Conservation (phyloP, 257 asterid genomes). For the Primulina eburnea region DNA sequence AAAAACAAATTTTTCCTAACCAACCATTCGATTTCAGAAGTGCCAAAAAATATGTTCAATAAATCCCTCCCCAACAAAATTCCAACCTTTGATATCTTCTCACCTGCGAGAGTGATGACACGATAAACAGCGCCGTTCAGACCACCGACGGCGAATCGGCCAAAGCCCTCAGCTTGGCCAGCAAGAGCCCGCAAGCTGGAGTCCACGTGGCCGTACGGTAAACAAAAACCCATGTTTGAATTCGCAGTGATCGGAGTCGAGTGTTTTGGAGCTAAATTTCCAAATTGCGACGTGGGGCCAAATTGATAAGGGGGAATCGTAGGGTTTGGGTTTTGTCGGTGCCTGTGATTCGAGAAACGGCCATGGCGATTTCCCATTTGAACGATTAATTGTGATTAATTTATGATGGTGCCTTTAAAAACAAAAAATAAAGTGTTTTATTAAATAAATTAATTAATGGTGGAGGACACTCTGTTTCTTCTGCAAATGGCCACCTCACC, state of each 20-base stretch:
- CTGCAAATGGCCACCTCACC: too few relatives aligned
- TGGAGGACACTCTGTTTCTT: too few relatives aligned
- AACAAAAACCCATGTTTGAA: slow-evolving; percentile 31
- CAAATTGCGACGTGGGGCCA: background rate
- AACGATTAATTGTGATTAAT: too few relatives aligned
- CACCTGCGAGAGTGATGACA: slow-evolving; percentile 29
- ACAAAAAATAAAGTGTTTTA: too few relatives aligned
- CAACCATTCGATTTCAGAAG: too few relatives aligned
- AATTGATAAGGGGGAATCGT: slow-evolving; percentile 15
- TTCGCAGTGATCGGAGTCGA: slow-evolving; percentile 4
- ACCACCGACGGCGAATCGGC: slow-evolving; percentile 45
- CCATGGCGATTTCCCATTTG: slow-evolving; percentile 40
- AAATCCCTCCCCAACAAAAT: too few relatives aligned
- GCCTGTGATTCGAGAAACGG: slow-evolving; percentile 21
- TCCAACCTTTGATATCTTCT: background rate
- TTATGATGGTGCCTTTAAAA: too few relatives aligned
- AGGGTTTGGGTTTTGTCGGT: slow-evolving; percentile 8
- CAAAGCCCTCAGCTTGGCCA: slow-evolving; percentile 50
- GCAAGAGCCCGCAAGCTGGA: slow-evolving; percentile 39
- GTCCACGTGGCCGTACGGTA: slow-evolving; percentile 40
- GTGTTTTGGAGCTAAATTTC: too few relatives aligned
- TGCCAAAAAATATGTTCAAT: background rate
- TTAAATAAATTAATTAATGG: too few relatives aligned
- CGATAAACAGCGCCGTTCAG: slow-evolving; percentile 37
- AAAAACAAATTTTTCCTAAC: background rate